Evolutionary conservation across 805 yeast genomes (phyloP).

Genomic region (Crinitomyces ghanaensis): DNA sequence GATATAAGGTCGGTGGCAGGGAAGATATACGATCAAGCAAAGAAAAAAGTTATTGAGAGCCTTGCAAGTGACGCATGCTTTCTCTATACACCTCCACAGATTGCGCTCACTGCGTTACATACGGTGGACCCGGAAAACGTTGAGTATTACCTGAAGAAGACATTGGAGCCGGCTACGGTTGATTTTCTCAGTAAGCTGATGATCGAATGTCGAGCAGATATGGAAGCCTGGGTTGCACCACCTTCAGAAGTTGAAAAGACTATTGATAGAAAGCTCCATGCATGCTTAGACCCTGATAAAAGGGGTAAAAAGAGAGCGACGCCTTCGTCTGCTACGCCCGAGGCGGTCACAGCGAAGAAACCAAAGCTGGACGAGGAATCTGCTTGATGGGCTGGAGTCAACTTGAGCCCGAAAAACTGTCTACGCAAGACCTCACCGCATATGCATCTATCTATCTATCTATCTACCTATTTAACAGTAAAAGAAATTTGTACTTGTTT

Average conservation of each 20-base stretch:
- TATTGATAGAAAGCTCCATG: conserved; percentile 26
- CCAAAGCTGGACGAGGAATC: too few species aligned
- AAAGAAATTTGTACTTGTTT: too few species aligned
- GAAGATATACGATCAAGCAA: conserved; percentile 57
- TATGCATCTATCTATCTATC: too few species aligned
- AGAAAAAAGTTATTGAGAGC: conserved; percentile 52
- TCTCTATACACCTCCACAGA: conserved; percentile 85
- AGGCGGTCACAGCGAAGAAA: too few species aligned
- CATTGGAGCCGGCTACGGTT: conserved; percentile 3
- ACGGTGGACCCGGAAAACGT: conserved; percentile 39
- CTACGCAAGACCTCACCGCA: too few species aligned
- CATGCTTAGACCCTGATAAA: conserved; percentile 22
- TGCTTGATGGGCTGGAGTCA: too few species aligned
- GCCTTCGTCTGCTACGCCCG: conserved; percentile 1
- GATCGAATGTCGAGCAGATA: conserved; percentile 18
- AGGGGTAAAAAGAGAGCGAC: conserved; percentile 5
- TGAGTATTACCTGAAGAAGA: conserved; percentile 4
- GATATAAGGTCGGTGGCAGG: conserved; percentile 48
- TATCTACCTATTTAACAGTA: too few species aligned
- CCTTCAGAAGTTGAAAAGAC: conserved; percentile 24
- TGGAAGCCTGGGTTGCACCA: conserved; percentile 14
- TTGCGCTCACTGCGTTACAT: conserved; percentile 79
- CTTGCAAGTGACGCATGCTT: conserved; percentile 67
- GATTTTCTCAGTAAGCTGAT: conserved; percentile 15
- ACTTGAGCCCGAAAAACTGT: too few species aligned